Evolutionary conservation across 2,329 filamentous ascomycete species (phyloP), one percentile per base, ranked within the genome.

Genomic region (Phoma herbarum): DNA sequence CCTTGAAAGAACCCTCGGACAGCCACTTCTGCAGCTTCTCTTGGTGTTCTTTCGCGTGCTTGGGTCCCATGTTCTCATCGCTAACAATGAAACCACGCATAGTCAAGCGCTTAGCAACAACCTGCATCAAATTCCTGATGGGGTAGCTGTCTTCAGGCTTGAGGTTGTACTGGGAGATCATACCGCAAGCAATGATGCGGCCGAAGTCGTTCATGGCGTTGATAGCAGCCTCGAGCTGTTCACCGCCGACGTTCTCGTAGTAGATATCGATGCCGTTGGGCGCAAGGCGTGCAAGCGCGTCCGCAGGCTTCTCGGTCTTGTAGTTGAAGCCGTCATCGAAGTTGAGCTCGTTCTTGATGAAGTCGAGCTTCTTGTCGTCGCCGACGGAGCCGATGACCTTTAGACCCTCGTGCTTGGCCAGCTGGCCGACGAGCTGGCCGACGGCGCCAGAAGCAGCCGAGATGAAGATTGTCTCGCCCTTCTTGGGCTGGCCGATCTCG

Each of bases 251-350:
- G 66, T 92, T 93, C 77, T 93, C 90, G 71, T 89, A 93, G 80
- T 92, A 92, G 73, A 93, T 92, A 71, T 96, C 91, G 61, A 96
- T 84, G 4, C 91, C 92, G 12, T 92, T 77, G 0, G 91, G 91
- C 0, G 90, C 90, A 18, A 95, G 83, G 57, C 90, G 84, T 64
- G 82, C 78, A 55, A 96, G 82, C 0, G 90, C 91, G 11, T 89
- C 88, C 0, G 78, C 72, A 0, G 91, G 84, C 66, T 84, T 85
- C 80, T 95, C 91, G 66, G 86, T 93, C 84, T 95, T 94, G 84
- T 96, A 96, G 83, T 96, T 95, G 81, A 94, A 95, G 9, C 88
- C 92, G 16, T 77, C 84, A 70, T 92, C 88, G 72, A 92, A 93
- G 25, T 83, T 82, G 31, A 93, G 83, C 47, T 90, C 87, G 53